A percentile compares a stretch with the other conserved stretches of the same genome.
These are phyloP conservation scores for Artemisia annua DNA, from an alignment of 129 eudicot species.

Conservation along the genomic window DNA sequence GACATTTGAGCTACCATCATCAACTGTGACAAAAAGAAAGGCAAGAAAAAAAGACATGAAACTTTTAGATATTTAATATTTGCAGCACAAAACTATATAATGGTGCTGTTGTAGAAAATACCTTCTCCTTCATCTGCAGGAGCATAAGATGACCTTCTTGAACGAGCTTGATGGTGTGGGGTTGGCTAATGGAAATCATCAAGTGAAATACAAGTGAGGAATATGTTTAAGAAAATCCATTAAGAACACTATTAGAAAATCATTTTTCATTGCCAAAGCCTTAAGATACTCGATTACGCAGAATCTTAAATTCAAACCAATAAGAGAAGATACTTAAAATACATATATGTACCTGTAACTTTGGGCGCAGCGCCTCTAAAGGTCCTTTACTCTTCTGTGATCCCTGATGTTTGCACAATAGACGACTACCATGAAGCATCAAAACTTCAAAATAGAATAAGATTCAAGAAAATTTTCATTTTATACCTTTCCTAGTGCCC, in stretches of 20 bases:
- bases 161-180: slow-evolving; percentile 71
- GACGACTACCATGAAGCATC: slow-evolving; percentile 17
- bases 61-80: too few species aligned
- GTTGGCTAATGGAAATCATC: slow-evolving; percentile 57
- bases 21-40: slow-evolving; percentile 18
- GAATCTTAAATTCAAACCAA: background rate
- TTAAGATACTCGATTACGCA: background rate
- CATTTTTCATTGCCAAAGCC: too few species aligned
- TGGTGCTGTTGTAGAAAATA: slow-evolving; percentile 14
- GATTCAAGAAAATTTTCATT: slow-evolving; percentile 3
- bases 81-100: background rate
- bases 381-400: slow-evolving; percentile 84
- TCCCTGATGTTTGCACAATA: slow-evolving; percentile 43
- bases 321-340: background rate
- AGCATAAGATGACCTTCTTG: slow-evolving; percentile 70
- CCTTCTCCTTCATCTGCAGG: slow-evolving; percentile 74
- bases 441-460: slow-evolving; percentile 4
- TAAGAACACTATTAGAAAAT: too few species aligned
- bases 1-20: slow-evolving; percentile 27
- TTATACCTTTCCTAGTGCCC: slow-evolving; percentile 94
- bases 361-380: slow-evolving; percentile 86
- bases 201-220: slow-evolving; percentile 11
- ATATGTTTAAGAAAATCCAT: background rate
- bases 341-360: slow-evolving; percentile 63
- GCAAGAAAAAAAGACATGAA: background rate